Percentiles rank a stretch among this genome's conserved stretches.
phyloP scores from a whole-genome alignment of 768 basidiomycete genomes.

The Russula earlei region DNA sequence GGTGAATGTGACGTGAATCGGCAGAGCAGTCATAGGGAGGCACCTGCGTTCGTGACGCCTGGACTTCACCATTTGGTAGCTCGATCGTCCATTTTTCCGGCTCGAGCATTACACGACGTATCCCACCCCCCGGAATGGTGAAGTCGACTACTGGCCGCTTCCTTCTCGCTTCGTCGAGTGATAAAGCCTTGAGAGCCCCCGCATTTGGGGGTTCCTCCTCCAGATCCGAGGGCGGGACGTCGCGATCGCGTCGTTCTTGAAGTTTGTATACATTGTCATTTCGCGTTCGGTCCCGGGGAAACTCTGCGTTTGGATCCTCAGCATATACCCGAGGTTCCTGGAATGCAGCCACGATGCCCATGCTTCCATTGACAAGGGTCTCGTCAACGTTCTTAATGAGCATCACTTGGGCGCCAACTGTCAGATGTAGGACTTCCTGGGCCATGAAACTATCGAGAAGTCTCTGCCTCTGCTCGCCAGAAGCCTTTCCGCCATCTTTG shows the following conservation, averaged over 20 bases:
- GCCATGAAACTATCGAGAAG: conserved; percentile 91
- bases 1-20: background rate
- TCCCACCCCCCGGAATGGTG: conserved; percentile 45
- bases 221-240: background rate
- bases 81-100: conserved; percentile 83
- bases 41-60: conserved; percentile 74
- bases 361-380: conserved; percentile 85
- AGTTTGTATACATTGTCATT: background rate
- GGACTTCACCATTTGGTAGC: conserved; percentile 76
- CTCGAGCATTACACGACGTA: conserved; percentile 46
- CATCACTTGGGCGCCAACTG: conserved; percentile 85
- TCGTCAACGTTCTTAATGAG: conserved; percentile 92
- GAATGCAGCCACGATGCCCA: conserved; percentile 80
- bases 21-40: conserved; percentile 14
- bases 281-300: background rate
- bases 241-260: background rate
- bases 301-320: conserved; percentile 6
- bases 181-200: conserved; percentile 1
- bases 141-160: conserved; percentile 75
- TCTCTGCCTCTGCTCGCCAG: conserved; percentile 54
- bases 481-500: conserved; percentile 50
- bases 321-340: conserved; percentile 35
- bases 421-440: conserved; percentile 53
- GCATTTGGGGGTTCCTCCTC: background rate
- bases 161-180: conserved; percentile 11